These are phyloP conservation scores for Ceratobasidium sp. DNA, from an alignment of 1,284 basidiomycete species.

Conservation along the genomic window DNA sequence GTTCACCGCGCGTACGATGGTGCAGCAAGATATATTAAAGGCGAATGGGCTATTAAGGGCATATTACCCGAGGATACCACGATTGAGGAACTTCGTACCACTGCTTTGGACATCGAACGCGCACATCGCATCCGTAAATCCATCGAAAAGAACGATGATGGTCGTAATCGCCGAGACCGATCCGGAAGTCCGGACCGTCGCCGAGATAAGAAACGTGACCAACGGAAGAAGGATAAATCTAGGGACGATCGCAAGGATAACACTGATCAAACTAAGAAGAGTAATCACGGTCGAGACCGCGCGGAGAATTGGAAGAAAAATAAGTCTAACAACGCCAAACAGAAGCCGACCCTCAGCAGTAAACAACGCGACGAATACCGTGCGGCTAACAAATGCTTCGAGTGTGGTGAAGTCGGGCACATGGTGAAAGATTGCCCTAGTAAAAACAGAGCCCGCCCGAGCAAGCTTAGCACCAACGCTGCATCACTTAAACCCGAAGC, in stretches of 20 bases:
- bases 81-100: not conserved
- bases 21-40: not conserved
- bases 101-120: slow-evolving; percentile 8
- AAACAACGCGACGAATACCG: slow-evolving; percentile 28
- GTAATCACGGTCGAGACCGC: not conserved
- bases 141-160: not conserved
- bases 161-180: not conserved
- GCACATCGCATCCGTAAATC: not conserved
- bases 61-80: slow-evolving; percentile 3
- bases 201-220: slow-evolving; percentile 2
- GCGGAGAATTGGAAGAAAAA: not conserved
- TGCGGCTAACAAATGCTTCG: slow-evolving; percentile 43
- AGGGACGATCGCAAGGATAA: no score
- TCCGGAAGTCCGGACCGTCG: not conserved
- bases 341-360: not conserved
- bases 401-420: slow-evolving; percentile 33
- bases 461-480: not conserved
- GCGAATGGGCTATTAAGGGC: not conserved
- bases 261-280: no score
- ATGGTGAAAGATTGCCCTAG: slow-evolving; percentile 42
- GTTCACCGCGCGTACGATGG: not conserved
- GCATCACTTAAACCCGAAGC: not conserved
- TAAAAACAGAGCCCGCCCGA: slow-evolving; percentile 12
- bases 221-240: not conserved
- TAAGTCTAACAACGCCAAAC: not conserved